phyloP scores from a whole-genome alignment of 306 rosid genomes.

The Prosopis cineraria region DNA sequence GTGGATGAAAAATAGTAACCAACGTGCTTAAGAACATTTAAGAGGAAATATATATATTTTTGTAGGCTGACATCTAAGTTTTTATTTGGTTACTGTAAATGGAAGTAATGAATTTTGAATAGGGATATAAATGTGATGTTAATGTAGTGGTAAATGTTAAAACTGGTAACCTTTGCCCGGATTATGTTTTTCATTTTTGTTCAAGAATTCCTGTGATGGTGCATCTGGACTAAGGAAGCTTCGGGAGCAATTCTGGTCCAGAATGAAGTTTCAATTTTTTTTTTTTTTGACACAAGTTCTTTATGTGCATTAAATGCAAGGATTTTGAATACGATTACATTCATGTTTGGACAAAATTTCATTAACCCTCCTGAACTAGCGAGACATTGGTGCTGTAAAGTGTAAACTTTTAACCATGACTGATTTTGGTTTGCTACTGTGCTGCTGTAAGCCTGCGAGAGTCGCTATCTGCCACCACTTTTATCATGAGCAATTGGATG shows the following conservation, averaged over 20 bases:
- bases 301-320: not conserved
- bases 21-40: not conserved
- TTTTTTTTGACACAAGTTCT: not conserved
- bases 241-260: not conserved
- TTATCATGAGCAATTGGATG: not conserved
- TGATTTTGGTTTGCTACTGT: not conserved
- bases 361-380: not conserved
- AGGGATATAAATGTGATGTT: not conserved
- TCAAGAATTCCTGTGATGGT: not conserved
- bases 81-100: not conserved
- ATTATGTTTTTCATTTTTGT: not conserved
- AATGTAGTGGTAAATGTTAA: constrained; percentile 9
- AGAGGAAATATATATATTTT: not conserved
- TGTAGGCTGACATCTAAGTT: constrained; percentile 10
- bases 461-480: not conserved
- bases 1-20: constrained; percentile 6
- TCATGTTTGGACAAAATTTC: not conserved
- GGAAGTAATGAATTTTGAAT: not conserved
- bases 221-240: not conserved
- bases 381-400: not conserved
- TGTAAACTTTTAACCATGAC: not conserved
- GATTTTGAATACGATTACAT: not conserved
- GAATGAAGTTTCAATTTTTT: no score
- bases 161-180: not conserved
- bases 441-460: not conserved